Evolutionary conservation across 129 eudicot species (phyloP), one percentile per base, ranked within the genome.

Genomic region (Scalesia atractyloides): DNA sequence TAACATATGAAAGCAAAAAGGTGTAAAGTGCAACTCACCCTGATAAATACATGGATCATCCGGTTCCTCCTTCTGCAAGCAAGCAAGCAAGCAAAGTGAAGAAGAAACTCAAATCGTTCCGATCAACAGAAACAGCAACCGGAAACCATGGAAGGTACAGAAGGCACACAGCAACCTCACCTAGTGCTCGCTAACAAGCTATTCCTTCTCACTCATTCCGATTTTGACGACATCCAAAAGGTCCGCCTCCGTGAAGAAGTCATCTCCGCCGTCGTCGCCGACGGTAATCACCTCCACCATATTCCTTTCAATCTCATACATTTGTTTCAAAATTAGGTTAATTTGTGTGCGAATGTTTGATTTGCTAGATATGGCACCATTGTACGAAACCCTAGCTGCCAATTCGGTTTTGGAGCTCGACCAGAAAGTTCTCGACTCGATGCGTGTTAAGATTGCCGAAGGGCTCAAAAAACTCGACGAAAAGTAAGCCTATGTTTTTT

Each of bases 221-320:
- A 90, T 44, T 89, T 89, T 2, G 90, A 85, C 11, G 97, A 87
- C 77, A 87, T 87, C 70, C 97, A 87, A 18, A 90, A 90, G 73
- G 97, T 90, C 24, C 87, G 86, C 50, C 96, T 87, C 81, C 90
- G 92, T 2, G 91, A 94, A 2, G 97, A 94, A 60, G 98, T 90
- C 57, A 63, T 73, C 26, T 26, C 80, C 69, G 58, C 85, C 74
- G 84, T 90, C 48, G 24, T 77, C 18, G 80, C 86, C 67, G 83
- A 90, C 76, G 88, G 97, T 93, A 84, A 69, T 30, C 34, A 30
- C 34, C 54, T 26, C 30, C 30, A 20, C 22, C 14, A 47, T 39
- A 39, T 39, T 39, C 44, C 44, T 39, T 39, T 39, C 44, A 9
- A 39, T 39, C 44, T 39, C 44, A 39, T 39, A n/a, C 33, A 44